Conservation (phyloP, 225 moss, liverwort and hornwort species). For the Thuidium tamariscinum region DNA sequence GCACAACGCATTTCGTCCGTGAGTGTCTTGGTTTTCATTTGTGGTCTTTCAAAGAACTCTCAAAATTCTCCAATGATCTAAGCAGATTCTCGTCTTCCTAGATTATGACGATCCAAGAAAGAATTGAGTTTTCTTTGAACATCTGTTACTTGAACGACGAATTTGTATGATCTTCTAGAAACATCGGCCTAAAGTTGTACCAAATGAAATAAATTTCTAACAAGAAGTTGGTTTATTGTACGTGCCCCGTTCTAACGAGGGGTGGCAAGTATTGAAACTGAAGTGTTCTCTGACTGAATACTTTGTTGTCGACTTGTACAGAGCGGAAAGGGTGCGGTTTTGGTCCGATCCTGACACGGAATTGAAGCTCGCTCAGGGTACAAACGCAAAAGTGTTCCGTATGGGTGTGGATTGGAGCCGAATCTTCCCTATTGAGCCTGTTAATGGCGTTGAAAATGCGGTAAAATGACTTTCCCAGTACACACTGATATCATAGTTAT, state of each 20-base stretch:
- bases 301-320: background rate
- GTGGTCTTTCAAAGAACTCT: background rate
- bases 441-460: slow-evolving; percentile 53
- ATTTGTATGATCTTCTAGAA: background rate
- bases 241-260: background rate
- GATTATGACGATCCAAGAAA: background rate
- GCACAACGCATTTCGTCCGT: slow-evolving; percentile 97
- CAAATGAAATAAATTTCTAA: background rate
- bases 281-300: background rate
- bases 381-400: slow-evolving; percentile 72
- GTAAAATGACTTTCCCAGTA: slow-evolving; percentile 3
- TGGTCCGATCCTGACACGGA: slow-evolving; percentile 95
- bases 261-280: background rate
- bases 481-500: background rate
- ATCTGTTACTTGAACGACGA: background rate
- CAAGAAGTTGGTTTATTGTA: background rate
- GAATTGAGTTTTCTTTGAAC: background rate
- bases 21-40: slow-evolving; percentile 13
- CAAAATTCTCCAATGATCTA: too few species aligned
- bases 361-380: slow-evolving; percentile 70
- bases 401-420: slow-evolving; percentile 99
- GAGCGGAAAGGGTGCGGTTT: slow-evolving; percentile 90
- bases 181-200: background rate
- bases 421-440: slow-evolving; percentile 85
- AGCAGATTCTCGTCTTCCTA: background rate